Evolutionary conservation across 108 stramenopile species (phyloP), one percentile per base, ranked within the genome.

Genomic region (Aurantiochytrium sp.): DNA sequence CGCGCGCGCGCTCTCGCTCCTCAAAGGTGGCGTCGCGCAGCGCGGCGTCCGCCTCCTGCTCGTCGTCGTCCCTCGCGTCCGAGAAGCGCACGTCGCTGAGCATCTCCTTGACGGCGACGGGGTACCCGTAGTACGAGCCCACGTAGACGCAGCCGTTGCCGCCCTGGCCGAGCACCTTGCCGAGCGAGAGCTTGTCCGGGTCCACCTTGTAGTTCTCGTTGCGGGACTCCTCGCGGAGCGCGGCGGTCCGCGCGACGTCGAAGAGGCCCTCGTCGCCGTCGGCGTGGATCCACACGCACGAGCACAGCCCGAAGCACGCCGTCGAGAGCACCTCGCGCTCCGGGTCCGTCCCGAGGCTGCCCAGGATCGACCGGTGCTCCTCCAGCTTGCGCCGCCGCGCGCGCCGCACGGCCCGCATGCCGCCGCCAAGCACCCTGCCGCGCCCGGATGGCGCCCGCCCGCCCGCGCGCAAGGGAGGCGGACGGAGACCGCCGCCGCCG

Each of bases 81-180:
- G 42, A 22, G 24, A 41, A 41, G n/a, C 73, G n/a, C 10, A 81
- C 45, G 24, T 81, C 45, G 59, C 59, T 65, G 0, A 65, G 59
- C 42, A 81, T 41, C 24, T 81, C 73, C 30, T 81, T 81, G 24
- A 81, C 73, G 6, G 73, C 73, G n/a, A 81, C 73, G 12, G 73
- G 73, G 30, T 48, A 81, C 27, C 73, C 73, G 45, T 48, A 81
- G 45, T 81, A 81, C 17, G 73, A 81, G 24, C 42, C 73, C 73
- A 81, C 45, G 24, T 39, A 81, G n/a, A 81, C 73, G 24, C 42
- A 81, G 27, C 73, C 73, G 30, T 81, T 81, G 42, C 73, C 73
- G 45, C 73, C 73, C 45, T 81, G 73, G 30, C 73, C 73, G 27
- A 81, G 73, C 73, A 81, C 12, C 45, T 81, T 41, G n/a, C 73